Conservation (phyloP, 352 stramenopile species). For the Phytophthora hybrid region DNA sequence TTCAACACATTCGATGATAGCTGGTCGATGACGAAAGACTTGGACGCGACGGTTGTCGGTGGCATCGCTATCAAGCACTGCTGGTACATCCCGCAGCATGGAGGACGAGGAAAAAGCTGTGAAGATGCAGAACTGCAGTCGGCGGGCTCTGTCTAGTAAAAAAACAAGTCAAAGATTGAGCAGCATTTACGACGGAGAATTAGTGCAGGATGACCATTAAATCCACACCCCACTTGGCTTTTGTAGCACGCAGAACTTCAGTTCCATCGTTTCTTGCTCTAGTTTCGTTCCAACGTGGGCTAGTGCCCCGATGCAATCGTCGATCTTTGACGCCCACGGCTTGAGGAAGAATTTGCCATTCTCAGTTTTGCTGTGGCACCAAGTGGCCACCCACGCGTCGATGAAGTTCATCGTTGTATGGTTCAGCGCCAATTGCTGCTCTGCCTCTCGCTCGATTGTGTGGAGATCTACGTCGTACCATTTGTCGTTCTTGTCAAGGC, state of each 20-base stretch:
- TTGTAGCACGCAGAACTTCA: constrained; percentile 3
- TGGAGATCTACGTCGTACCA: constrained; percentile 11
- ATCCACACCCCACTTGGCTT: constrained; percentile 1
- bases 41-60: constrained; percentile 54
- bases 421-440: constrained; percentile 21
- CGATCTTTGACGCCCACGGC: not conserved
- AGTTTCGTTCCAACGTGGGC: not conserved
- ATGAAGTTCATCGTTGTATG: constrained; percentile 14
- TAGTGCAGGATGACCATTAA: not conserved
- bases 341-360: constrained; percentile 26
- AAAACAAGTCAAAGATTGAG: not conserved
- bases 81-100: constrained; percentile 65
- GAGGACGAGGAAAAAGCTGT: constrained; percentile 49
- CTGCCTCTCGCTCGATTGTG: constrained; percentile 7
- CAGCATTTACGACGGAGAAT: not conserved
- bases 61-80: constrained; percentile 76
- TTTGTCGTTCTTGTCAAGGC: constrained; percentile 12
- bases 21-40: constrained; percentile 64
- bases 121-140: constrained; percentile 43
- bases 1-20: constrained; percentile 76
- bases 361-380: constrained; percentile 19
- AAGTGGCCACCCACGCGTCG: constrained; percentile 21
- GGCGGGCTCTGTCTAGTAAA: constrained; percentile 15
- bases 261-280: not conserved
- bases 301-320: not conserved